Conservation (phyloP, 2,329 filamentous ascomycete genomes). For the Botrytis paeoniae region DNA sequence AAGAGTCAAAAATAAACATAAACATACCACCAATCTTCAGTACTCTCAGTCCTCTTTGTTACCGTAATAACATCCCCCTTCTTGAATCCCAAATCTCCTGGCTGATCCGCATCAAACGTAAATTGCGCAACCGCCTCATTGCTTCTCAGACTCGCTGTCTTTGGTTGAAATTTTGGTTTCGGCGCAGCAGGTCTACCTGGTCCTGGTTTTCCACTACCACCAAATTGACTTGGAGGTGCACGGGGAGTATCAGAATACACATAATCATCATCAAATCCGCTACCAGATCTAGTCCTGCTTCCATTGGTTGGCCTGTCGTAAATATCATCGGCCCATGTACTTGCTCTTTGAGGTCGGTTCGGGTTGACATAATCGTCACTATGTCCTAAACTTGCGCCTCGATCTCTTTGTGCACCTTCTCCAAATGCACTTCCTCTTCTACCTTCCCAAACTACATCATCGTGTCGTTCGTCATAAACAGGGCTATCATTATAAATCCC, state of each 20-base stretch:
- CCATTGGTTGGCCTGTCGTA: conserved; percentile 57
- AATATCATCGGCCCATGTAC: conserved; percentile 72
- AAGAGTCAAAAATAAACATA: conserved; percentile 28
- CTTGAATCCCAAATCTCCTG: conserved; percentile 90
- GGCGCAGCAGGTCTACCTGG: conserved; percentile 81
- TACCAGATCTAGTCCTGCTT: conserved; percentile 34
- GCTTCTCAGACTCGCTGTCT: conserved; percentile 54
- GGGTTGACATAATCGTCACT: conserved; percentile 49
- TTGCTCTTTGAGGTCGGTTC: conserved; percentile 58
- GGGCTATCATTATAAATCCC: conserved; percentile 91
- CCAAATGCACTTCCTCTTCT: conserved; percentile 67
- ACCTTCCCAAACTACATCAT: conserved; percentile 82
- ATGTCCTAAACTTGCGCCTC: conserved; percentile 39
- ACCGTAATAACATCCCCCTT: conserved; percentile 97
- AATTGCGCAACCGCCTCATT: conserved; percentile 90
- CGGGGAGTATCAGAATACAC: conserved; percentile 51
- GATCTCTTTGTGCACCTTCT: conserved; percentile 57
- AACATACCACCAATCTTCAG: conserved; percentile 87
- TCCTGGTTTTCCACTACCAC: conserved; percentile 44
- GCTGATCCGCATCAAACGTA: conserved; percentile 91
- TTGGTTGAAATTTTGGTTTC: conserved; percentile 75
- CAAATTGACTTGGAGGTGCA: conserved; percentile 36
- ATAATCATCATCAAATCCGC: conserved; percentile 49
- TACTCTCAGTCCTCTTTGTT: conserved; percentile 87
- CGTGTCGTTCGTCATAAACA: conserved; percentile 79